Percentiles rank a stretch among this genome's conserved stretches.
Evolutionary conservation across 2,329 filamentous ascomycete genomes (phyloP).

Genomic region (Pyrenochaeta sp.): DNA sequence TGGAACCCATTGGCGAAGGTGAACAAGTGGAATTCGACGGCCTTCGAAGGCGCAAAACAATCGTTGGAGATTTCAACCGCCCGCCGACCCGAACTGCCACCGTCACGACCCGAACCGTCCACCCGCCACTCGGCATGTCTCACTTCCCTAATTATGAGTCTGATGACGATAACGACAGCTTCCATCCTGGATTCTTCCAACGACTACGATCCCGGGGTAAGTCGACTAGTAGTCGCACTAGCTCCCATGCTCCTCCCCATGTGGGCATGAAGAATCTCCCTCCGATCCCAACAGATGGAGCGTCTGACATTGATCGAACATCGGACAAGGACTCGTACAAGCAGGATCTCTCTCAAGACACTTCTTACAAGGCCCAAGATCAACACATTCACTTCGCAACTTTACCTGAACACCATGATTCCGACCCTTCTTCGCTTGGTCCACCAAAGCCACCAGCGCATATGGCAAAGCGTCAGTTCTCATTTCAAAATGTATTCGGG

Average conservation of each 20-base stretch:
- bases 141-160: constrained; percentile 74
- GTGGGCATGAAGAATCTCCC: constrained; percentile 35
- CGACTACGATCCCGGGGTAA: constrained; percentile 45
- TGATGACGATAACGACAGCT: constrained; percentile 42
- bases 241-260: constrained; percentile 16
- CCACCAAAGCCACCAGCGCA: constrained; percentile 68
- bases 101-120: constrained; percentile 59
- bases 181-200: constrained; percentile 59
- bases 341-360: constrained; percentile 54
- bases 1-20: constrained; percentile 79
- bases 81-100: constrained; percentile 40
- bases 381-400: constrained; percentile 54
- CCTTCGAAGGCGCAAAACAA: constrained; percentile 74
- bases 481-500: constrained; percentile 85
- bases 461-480: constrained; percentile 77
- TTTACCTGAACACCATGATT: constrained; percentile 49
- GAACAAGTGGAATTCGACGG: constrained; percentile 92
- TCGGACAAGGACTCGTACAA: constrained; percentile 57
- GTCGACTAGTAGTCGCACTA: constrained; percentile 36
- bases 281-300: constrained; percentile 28
- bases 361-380: constrained; percentile 53
- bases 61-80: constrained; percentile 54
- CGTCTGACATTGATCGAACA: constrained; percentile 28
- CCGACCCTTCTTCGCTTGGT: constrained; percentile 51
- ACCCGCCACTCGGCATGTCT: constrained; percentile 88